These are phyloP conservation scores for Macrophomina phaseolina DNA, from an alignment of 2,329 filamentous ascomycete species.

Conservation along the genomic window DNA sequence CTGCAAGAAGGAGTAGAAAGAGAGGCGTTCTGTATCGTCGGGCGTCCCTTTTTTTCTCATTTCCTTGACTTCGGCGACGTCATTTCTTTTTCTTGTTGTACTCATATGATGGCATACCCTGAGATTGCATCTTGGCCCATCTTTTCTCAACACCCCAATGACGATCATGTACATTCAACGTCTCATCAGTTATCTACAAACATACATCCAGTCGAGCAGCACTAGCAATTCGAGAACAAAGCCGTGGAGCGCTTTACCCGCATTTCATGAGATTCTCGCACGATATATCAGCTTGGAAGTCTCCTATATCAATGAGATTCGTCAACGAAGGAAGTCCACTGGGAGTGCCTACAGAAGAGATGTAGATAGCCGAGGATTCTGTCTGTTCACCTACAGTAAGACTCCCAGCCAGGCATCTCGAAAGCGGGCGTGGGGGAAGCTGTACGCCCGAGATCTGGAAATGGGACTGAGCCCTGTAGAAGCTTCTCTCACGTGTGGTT, in stretches of 20 bases:
- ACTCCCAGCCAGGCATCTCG: no score
- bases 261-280: no score
- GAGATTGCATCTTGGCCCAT: constrained; percentile 9
- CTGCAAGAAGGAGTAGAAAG: constrained; percentile 15
- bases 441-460: no score
- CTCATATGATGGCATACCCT: constrained; percentile 5
- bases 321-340: no score
- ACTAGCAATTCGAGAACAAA: no score
- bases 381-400: background rate
- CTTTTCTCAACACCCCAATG: background rate
- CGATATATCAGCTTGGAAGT: no score
- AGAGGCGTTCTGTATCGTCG: constrained; percentile 10
- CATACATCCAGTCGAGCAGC: background rate
- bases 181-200: constrained; percentile 10
- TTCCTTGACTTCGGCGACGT: background rate
- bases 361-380: background rate
- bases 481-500: background rate
- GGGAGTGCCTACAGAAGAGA: no score
- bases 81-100: constrained; percentile 8
- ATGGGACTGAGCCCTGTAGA: background rate
- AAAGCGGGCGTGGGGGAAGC: no score
- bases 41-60: constrained; percentile 4
- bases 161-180: constrained; percentile 14
- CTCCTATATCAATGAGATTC: no score
- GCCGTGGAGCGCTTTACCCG: no score